A percentile compares a stretch with the other conserved stretches of the same genome.
These are phyloP conservation scores for Mycena venus DNA, from an alignment of 768 basidiomycete genomes.

Conservation along the genomic window DNA sequence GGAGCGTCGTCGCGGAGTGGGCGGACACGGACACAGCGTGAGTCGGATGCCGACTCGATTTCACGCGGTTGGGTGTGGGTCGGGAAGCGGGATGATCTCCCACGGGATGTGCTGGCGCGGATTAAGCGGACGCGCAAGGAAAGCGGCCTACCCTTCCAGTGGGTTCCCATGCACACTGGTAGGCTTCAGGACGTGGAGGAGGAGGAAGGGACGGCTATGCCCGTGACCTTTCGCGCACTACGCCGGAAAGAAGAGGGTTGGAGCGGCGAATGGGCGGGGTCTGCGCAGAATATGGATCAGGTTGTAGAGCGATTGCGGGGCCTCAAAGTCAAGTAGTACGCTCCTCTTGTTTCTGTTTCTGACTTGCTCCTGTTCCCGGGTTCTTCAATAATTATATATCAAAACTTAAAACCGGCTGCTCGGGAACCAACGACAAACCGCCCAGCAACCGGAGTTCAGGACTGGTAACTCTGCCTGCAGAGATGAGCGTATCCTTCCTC, in stretches of 20 bases:
- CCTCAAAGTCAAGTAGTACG: background rate
- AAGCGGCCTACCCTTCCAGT: background rate
- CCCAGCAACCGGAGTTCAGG: too few relatives aligned
- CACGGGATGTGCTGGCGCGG: background rate
- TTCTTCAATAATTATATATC: too few relatives aligned
- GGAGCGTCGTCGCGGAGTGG: background rate
- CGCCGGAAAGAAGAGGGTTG: conserved; percentile 13
- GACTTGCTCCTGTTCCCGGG: too few relatives aligned
- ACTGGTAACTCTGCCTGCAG: too few relatives aligned
- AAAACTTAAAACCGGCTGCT: too few relatives aligned
- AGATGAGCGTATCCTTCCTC: too few relatives aligned
- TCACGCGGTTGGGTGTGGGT: conserved; percentile 29
- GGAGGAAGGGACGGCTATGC: background rate
- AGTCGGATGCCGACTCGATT: background rate
- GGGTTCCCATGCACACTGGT: background rate
- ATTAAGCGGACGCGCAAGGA: background rate
- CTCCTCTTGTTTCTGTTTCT: background rate
- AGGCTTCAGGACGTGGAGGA: background rate
- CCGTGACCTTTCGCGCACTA: background rate
- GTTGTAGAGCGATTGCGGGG: background rate
- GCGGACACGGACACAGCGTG: too few relatives aligned
- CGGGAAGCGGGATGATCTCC: conserved; percentile 12
- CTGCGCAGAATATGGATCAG: conserved; percentile 15
- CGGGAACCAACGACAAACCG: too few relatives aligned
- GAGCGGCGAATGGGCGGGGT: conserved; percentile 22